Evolutionary conservation across 2,329 filamentous ascomycete species (phyloP).

Genomic region (Exophiala xenobiotica): DNA sequence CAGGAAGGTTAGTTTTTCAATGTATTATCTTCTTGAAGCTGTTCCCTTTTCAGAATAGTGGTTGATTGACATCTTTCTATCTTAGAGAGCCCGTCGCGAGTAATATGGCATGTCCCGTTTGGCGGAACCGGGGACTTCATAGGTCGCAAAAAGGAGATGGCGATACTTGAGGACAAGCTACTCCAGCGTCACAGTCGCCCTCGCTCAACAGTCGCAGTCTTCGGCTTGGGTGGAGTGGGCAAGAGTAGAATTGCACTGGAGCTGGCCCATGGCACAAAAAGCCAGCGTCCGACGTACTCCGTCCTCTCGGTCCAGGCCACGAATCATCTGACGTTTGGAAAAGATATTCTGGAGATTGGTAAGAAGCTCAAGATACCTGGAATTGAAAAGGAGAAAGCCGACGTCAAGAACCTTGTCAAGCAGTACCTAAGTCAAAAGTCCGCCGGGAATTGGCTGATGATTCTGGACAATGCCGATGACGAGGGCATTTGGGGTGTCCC

Average conservation of each 20-base stretch:
- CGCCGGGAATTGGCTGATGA: conserved; percentile 34
- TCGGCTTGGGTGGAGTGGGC: conserved; percentile 31
- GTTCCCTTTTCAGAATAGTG: no score
- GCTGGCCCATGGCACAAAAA: conserved; percentile 10
- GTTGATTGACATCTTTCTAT: no score
- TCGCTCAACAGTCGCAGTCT: conserved; percentile 13
- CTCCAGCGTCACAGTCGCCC: conserved; percentile 11
- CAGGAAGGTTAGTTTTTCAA: no score
- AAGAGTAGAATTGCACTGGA: conserved; percentile 32
- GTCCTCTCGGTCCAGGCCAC: conserved; percentile 36
- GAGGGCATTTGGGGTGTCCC: not conserved
- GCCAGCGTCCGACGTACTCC: conserved; percentile 14
- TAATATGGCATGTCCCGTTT: conserved; percentile 27
- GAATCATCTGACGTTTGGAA: conserved; percentile 29
- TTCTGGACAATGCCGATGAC: conserved; percentile 32
- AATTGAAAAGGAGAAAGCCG: conserved; percentile 29
- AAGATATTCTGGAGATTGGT: conserved; percentile 34
- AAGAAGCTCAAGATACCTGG: conserved; percentile 29
- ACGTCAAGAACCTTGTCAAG: conserved; percentile 32
- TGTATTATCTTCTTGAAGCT: no score
- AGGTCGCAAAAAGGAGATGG: conserved; percentile 17
- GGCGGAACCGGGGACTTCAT: conserved; percentile 19
- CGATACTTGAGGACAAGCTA: no score
- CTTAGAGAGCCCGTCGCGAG: not conserved
- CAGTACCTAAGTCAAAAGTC: conserved; percentile 30